Evolutionary conservation across 495 filamentous ascomycete species (phyloP).

Genomic region (Tuber magnatum): DNA sequence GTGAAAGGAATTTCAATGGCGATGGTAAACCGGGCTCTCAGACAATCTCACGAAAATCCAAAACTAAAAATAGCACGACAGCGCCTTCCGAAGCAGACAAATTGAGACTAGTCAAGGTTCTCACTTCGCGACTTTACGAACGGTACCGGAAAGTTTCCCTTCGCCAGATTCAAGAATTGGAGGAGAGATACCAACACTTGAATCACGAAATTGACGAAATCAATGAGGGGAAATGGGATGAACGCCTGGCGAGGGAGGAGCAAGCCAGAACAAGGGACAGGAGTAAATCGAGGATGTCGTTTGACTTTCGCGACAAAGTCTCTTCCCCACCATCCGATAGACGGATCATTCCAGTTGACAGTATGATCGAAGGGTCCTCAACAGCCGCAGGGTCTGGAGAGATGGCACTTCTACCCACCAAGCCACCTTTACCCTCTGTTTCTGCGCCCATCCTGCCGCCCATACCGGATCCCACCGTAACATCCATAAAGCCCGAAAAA

Average conservation of each 20-base stretch:
- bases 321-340: conserved; percentile 15
- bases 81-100: conserved; percentile 25
- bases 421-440: background rate
- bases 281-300: conserved; percentile 35
- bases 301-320: background rate
- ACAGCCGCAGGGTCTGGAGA: background rate
- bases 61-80: conserved; percentile 33
- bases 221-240: conserved; percentile 53
- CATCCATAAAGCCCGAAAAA: background rate
- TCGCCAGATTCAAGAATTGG: conserved; percentile 64
- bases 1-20: conserved; percentile 39
- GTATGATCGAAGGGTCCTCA: background rate
- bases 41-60: conserved; percentile 26
- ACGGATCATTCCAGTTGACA: conserved; percentile 5
- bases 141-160: conserved; percentile 63
- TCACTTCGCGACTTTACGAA: conserved; percentile 66
- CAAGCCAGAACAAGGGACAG: conserved; percentile 40
- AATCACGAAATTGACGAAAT: conserved; percentile 62
- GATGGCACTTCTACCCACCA: background rate
- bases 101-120: conserved; percentile 22
- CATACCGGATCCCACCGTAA: background rate
- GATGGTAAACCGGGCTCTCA: conserved; percentile 33
- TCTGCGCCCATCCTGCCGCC: background rate
- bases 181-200: conserved; percentile 58
- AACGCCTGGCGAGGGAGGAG: conserved; percentile 40